Percentiles rank a stretch among this genome's conserved stretches.
phyloP scores from a whole-genome alignment of 257 asterid species.

The Capsicum baccatum region DNA sequence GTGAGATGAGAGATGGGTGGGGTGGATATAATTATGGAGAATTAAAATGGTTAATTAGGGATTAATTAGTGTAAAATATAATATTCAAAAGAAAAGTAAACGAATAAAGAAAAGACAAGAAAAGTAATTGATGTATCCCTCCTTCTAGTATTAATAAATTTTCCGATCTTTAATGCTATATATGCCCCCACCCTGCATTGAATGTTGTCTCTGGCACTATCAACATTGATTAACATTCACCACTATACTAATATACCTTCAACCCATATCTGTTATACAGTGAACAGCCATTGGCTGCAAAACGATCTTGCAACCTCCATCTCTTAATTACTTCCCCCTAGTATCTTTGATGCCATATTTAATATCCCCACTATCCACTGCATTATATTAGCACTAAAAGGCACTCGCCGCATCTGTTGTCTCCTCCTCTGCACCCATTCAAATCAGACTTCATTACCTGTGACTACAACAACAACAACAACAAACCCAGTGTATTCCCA shows the following conservation, averaged over 20 bases:
- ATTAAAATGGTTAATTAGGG: too few species aligned
- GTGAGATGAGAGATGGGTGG: too few species aligned
- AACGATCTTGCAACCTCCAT: neutral
- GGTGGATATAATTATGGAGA: too few species aligned
- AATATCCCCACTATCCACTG: neutral
- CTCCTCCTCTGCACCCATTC: neutral
- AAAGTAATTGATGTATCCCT: neutral
- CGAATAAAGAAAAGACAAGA: too few species aligned
- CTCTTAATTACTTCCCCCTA: neutral
- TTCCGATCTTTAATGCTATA: neutral
- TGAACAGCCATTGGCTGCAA: neutral
- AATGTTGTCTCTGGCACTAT: neutral
- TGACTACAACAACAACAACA: too few species aligned
- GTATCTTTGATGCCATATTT: neutral
- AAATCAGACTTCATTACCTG: slow-evolving; percentile 2
- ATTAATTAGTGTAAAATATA: too few species aligned
- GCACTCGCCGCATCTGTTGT: neutral
- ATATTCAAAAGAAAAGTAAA: too few species aligned
- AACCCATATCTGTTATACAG: neutral
- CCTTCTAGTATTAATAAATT: neutral
- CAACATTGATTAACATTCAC: neutral
- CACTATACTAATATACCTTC: neutral
- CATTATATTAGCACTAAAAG: neutral
- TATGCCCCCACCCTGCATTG: neutral
- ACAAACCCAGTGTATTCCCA: too few species aligned